These are phyloP conservation scores for Cardamine occulta DNA, from an alignment of 345 rosid species.

Conservation along the genomic window DNA sequence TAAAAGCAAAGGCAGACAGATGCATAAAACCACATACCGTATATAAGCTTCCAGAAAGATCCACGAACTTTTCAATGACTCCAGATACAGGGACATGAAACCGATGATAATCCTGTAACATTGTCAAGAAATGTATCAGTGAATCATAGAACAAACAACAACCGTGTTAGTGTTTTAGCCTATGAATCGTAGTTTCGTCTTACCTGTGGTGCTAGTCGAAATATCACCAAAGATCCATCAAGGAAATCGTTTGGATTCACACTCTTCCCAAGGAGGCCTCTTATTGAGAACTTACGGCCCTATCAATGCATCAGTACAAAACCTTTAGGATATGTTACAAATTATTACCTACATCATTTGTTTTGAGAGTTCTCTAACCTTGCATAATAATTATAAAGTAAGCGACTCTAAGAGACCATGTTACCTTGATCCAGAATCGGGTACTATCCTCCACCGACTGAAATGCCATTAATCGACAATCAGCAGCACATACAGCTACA, in stretches of 20 bases:
- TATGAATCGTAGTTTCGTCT: not conserved
- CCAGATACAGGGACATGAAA: constrained; percentile 91
- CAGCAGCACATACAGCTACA: constrained; percentile 80
- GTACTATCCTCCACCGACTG: constrained; percentile 64
- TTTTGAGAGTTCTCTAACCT: not conserved
- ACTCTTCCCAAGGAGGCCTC: constrained; percentile 82
- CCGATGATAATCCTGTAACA: constrained; percentile 83
- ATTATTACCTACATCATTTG: not conserved
- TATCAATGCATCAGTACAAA: constrained; percentile 33
- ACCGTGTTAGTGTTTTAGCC: not conserved
- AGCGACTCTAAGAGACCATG: not conserved
- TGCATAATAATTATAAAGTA: not conserved
- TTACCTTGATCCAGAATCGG: constrained; percentile 93
- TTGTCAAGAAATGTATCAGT: constrained; percentile 10
- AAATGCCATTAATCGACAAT: constrained; percentile 88
- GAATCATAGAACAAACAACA: not conserved
- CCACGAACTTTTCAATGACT: constrained; percentile 58
- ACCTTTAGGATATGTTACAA: not conserved
- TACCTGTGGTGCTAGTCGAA: constrained; percentile 96
- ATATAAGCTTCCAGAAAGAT: constrained; percentile 78
- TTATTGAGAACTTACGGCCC: constrained; percentile 87
- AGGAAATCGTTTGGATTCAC: constrained; percentile 53
- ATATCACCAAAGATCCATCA: constrained; percentile 83
- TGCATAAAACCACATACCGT: constrained; percentile 55
- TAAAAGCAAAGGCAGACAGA: not conserved